These are phyloP conservation scores for Glaciozyma martinii DNA, from an alignment of 768 basidiomycete species.

Conservation along the genomic window DNA sequence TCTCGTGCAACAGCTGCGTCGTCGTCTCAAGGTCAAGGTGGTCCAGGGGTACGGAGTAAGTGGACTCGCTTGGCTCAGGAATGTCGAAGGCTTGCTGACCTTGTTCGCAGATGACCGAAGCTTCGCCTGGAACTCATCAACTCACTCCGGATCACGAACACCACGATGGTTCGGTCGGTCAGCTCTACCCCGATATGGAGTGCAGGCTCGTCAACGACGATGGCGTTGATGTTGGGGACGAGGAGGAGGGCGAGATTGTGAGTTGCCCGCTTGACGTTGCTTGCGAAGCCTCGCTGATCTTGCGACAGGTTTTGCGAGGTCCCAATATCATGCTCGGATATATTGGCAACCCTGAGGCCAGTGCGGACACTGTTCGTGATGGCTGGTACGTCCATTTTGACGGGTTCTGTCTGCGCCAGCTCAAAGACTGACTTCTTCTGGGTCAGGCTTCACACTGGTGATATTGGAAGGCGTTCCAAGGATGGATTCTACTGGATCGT, in stretches of 20 bases:
- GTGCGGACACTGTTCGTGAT: not conserved
- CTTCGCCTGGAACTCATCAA: not conserved
- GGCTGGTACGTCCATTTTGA: not conserved
- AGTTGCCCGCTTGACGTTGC: not conserved
- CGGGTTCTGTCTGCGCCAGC: not conserved
- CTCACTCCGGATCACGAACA: not conserved
- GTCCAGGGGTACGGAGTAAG: not conserved
- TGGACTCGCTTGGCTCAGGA: too few species aligned
- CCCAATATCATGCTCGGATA: not conserved
- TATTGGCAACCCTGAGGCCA: not conserved
- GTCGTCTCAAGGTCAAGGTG: not conserved
- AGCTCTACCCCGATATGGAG: not conserved
- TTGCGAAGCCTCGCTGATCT: not conserved
- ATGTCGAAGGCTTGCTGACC: not conserved
- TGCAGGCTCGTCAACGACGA: not conserved
- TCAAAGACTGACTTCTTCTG: not conserved
- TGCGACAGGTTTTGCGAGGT: not conserved
- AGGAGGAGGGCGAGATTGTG: slow-evolving; percentile 3
- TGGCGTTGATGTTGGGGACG: not conserved
- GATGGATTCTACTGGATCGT: slow-evolving; percentile 1
- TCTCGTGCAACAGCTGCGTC: not conserved
- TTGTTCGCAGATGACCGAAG: slow-evolving; percentile 1
- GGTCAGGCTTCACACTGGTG: not conserved
- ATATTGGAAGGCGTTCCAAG: not conserved
- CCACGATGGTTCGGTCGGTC: not conserved